Percentiles rank a stretch among this genome's conserved stretches.
Evolutionary conservation across 257 asterid genomes (phyloP).

Genomic region (Scutellaria baicalensis): DNA sequence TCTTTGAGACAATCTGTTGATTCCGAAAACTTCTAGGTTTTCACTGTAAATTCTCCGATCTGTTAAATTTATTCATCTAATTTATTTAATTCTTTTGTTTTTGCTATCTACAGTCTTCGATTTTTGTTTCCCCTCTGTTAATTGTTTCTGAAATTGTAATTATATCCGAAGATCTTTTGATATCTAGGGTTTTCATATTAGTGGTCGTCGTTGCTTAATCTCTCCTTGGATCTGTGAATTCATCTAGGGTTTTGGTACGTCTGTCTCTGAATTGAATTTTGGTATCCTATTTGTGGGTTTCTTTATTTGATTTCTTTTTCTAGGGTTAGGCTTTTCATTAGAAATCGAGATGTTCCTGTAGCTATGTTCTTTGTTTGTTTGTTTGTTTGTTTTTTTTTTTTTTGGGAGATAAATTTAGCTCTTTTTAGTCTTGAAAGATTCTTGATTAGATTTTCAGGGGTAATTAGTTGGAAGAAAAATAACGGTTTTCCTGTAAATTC

Average conservation of each 20-base stretch:
- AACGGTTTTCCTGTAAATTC: not conserved
- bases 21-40: conserved; percentile 37
- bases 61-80: conserved; percentile 16
- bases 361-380: not conserved
- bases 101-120: not conserved
- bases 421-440: not conserved
- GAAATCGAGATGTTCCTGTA: conserved; percentile 3
- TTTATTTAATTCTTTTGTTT: not conserved
- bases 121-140: conserved; percentile 17
- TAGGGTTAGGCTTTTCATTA: conserved; percentile 46
- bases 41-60: conserved; percentile 32
- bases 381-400: no score
- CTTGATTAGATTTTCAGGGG: not conserved
- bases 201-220: conserved; percentile 18
- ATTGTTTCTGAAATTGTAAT: conserved; percentile 8
- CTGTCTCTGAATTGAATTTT: conserved; percentile 25
- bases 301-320: conserved; percentile 1
- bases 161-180: conserved; percentile 13
- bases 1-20: not conserved
- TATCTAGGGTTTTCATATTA: conserved; percentile 45
- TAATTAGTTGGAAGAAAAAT: not conserved
- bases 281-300: not conserved
- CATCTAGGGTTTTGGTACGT: conserved; percentile 37
- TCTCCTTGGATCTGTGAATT: conserved; percentile 31
- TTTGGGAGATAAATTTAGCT: not conserved